Base-by-base conservation (phyloP, 148 eudicot genomes). In the Gaultheria prostrata region DNA sequence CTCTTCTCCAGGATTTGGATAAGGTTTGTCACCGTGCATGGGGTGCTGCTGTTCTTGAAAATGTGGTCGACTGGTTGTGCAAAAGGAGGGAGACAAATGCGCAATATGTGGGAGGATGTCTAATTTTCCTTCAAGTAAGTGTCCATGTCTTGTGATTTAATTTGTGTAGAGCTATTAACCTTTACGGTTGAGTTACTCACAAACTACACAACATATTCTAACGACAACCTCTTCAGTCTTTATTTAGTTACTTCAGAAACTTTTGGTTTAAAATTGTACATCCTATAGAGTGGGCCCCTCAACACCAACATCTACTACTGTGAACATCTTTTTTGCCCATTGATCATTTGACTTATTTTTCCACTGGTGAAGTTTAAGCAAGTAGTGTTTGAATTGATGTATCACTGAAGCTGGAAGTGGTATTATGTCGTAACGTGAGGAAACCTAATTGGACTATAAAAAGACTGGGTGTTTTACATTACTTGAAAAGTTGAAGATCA, bases 101-200 rank as follows among this genome's bases (percentile, higher is more conserved):
- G 21, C 87, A 86, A 73, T 82, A 74, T 80, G 85, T 92, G 48
- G 94, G 93, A 54, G 93, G 95, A 1, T 93, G 97, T 85, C 93
- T 93, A 43, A 81, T 92, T 82, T 90, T 93, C 85, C 93, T 93
- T 65, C 97, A 92, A 91, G 95, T 93, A 89, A 87, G 91, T 61
- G 80, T 32, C 85, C 21, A 1, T 14, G 17, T 63, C n/a, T 79
- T 18, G 48, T 79, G 12, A 10, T 28, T 18, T 14, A 53, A 18
- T 32, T 63, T 57, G 26, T n/a, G 17, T 9, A 43, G 54, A 6
- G 82, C 72, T 73, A 12, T 32, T 56, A 71, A 51, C 63, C n/a
- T 21, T 76, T 65, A 7, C 11, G 20, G 18, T 67, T 43, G 4
- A 59, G 69, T 63, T 80, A 61, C 28, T 21, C 33, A 39, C 17